A percentile compares a stretch with the other conserved stretches of the same genome.
Conservation (phyloP, 768 basidiomycete genomes). For the Filobasidium wieringae region DNA sequence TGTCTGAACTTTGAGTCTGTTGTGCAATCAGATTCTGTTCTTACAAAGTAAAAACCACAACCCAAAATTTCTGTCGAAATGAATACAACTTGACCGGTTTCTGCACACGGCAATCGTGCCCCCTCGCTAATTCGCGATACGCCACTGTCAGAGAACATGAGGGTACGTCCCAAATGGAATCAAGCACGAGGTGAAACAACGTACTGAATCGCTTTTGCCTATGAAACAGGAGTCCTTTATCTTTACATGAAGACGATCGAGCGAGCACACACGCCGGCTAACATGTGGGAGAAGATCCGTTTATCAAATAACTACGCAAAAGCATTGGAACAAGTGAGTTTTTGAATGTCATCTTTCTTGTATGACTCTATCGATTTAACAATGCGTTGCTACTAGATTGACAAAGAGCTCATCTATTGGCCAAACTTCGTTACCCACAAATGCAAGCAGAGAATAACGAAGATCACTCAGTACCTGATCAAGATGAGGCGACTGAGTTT, state of each 20-base stretch:
- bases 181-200: neutral
- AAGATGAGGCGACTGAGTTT: conserved; percentile 88
- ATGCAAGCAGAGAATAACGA: conserved; percentile 97
- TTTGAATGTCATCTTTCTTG: neutral
- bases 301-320: conserved; percentile 89
- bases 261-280: conserved; percentile 85
- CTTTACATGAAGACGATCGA: conserved; percentile 97
- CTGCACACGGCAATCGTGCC: conserved; percentile 89
- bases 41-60: conserved; percentile 98
- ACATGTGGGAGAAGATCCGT: conserved; percentile 95
- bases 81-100: conserved; percentile 97
- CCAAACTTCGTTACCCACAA: conserved; percentile 95
- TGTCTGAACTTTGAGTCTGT: conserved; percentile 12
- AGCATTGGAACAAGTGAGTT: conserved; percentile 78
- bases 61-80: conserved; percentile 97
- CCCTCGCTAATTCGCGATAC: conserved; percentile 92
- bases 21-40: conserved; percentile 68
- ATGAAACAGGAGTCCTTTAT: conserved; percentile 59
- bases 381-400: conserved; percentile 53
- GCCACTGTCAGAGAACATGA: conserved; percentile 96
- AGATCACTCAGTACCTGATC: conserved; percentile 97
- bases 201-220: neutral
- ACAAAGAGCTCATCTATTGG: conserved; percentile 92
- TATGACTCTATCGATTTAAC: neutral
- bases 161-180: conserved; percentile 44